These are phyloP conservation scores for Mycena vitilis DNA, from an alignment of 768 basidiomycete species.

Conservation along the genomic window DNA sequence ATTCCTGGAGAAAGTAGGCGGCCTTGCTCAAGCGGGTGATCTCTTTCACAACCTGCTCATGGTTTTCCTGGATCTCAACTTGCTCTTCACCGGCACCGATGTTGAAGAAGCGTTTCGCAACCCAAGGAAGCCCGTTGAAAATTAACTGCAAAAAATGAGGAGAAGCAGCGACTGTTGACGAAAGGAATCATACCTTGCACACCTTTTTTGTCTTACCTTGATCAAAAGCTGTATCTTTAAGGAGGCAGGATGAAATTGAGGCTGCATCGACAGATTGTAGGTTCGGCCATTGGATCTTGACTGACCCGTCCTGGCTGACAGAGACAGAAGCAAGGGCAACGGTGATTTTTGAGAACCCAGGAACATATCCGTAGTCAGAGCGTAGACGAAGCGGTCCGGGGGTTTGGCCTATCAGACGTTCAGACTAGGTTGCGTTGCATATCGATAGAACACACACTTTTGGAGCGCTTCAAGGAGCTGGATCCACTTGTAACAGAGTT, in stretches of 20 bases:
- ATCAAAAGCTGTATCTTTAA: conserved; percentile 12
- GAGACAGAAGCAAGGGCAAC: conserved; percentile 18
- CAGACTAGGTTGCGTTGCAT: neutral
- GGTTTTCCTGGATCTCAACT: conserved; percentile 18
- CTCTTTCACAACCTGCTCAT: conserved; percentile 11
- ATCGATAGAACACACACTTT: neutral
- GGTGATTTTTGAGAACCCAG: conserved; percentile 14
- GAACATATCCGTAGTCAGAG: neutral
- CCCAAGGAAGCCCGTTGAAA: conserved; percentile 12
- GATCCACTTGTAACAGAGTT: neutral
- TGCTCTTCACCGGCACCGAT: conserved; percentile 6
- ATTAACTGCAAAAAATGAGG: conserved; percentile 2
- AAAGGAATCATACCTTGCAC: conserved; percentile 1
- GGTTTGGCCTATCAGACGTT: neutral
- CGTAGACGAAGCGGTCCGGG: neutral
- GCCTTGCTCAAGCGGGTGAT: neutral
- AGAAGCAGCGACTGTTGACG: neutral
- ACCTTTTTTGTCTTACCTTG: conserved; percentile 17
- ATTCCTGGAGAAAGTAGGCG: conserved; percentile 1
- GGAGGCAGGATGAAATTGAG: neutral
- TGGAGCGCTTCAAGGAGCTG: neutral
- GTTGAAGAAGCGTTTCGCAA: conserved; percentile 12
- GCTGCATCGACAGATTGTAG: neutral
- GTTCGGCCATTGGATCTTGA: conserved; percentile 8
- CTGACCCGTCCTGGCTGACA: neutral